These are phyloP conservation scores for Yamadazyma scolyti DNA, from an alignment of 805 yeast species.

Conservation along the genomic window DNA sequence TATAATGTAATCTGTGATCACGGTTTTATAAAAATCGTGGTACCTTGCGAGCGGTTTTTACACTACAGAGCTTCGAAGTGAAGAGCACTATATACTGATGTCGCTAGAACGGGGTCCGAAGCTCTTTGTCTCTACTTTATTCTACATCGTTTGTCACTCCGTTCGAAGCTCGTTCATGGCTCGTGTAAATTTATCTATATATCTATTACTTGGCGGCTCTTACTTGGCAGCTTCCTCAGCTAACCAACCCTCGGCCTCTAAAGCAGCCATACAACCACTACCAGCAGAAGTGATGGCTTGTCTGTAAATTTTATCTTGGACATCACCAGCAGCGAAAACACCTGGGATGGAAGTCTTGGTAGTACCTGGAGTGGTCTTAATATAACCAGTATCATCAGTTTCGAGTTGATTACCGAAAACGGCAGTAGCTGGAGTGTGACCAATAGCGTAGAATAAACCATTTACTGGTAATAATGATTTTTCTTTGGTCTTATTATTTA, in stretches of 20 bases:
- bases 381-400: conserved; percentile 84
- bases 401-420: conserved; percentile 76
- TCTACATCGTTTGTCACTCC: no score
- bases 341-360: conserved; percentile 83
- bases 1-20: no score
- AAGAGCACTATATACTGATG: no score
- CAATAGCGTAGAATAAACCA: conserved; percentile 97
- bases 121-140: no score
- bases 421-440: conserved; percentile 92
- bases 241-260: conserved; percentile 85
- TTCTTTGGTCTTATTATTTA: conserved; percentile 71
- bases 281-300: conserved; percentile 99
- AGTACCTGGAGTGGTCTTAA: conserved; percentile 86
- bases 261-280: conserved; percentile 98
- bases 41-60: no score
- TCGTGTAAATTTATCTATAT: conserved; percentile 1
- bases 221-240: conserved; percentile 54
- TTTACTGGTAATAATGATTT: conserved; percentile 68
- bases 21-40: no score
- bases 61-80: no score
- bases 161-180: no score
- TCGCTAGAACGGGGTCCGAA: no score
- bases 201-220: no score
- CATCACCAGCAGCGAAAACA: conserved; percentile 98
- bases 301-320: conserved; percentile 94